A percentile compares a stretch with the other conserved stretches of the same genome.
Evolutionary conservation across 306 rosid species (phyloP).

Genomic region (Cercis canadensis): DNA sequence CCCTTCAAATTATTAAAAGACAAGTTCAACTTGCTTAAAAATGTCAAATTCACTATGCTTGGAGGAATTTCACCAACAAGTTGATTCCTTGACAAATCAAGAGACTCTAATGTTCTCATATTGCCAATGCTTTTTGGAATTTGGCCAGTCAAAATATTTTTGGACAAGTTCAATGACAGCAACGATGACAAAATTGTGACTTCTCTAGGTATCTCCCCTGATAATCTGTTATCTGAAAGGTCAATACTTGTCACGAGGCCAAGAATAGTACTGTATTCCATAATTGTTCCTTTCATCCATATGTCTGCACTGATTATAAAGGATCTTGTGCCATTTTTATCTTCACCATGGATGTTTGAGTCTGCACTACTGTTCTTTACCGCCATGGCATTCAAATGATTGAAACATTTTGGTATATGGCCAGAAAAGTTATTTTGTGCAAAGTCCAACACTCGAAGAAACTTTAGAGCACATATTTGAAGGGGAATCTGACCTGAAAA

Average conservation of each 20-base stretch:
- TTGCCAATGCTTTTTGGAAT: slow-evolving; percentile 36
- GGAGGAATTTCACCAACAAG: slow-evolving; percentile 42
- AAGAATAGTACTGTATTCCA: slow-evolving; percentile 20
- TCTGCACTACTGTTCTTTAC: not conserved
- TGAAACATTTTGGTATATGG: slow-evolving; percentile 33
- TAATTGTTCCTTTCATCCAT: slow-evolving; percentile 31
- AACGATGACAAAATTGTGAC: slow-evolving; percentile 16
- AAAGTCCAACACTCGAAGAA: slow-evolving; percentile 36
- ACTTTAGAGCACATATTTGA: slow-evolving; percentile 22
- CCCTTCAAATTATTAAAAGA: slow-evolving; percentile 42
- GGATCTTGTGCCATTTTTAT: too few relatives aligned
- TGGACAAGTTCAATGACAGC: slow-evolving; percentile 38
- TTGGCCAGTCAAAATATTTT: slow-evolving; percentile 30
- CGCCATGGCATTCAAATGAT: slow-evolving; percentile 32
- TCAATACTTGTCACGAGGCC: slow-evolving; percentile 34
- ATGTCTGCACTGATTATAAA: too few relatives aligned
- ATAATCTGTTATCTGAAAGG: slow-evolving; percentile 28
- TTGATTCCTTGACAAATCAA: slow-evolving; percentile 41
- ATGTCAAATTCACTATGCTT: slow-evolving; percentile 28
- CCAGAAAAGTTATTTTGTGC: slow-evolving; percentile 27
- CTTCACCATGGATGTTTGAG: not conserved
- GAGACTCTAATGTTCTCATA: slow-evolving; percentile 17
- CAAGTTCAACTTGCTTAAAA: slow-evolving; percentile 36
- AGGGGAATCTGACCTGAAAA: slow-evolving; percentile 36
- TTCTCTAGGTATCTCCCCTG: slow-evolving; percentile 18